Percentiles rank a stretch among this genome's conserved stretches.
Evolutionary conservation across 2,329 filamentous ascomycete species (phyloP).

Genomic region (Westerdykella sp.): DNA sequence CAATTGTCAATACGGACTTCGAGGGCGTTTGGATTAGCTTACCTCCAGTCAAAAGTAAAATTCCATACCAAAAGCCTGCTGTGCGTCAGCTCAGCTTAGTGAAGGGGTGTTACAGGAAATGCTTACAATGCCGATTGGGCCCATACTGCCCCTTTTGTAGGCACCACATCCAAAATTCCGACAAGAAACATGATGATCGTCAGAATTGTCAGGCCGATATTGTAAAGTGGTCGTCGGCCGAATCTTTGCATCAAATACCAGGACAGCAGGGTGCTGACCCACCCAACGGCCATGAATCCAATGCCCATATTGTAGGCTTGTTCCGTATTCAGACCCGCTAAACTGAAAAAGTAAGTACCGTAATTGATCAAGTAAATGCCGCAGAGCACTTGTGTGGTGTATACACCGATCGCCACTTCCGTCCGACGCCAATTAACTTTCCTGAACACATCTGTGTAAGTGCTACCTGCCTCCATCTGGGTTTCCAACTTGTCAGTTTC

Average conservation of each 20-base stretch:
- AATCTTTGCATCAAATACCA: slow-evolving; percentile 75
- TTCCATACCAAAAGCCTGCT: slow-evolving; percentile 35
- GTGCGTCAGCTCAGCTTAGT: neutral
- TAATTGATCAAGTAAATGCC: slow-evolving; percentile 41
- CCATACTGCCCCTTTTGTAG: slow-evolving; percentile 33
- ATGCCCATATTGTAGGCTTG: slow-evolving; percentile 39
- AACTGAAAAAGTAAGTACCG: slow-evolving; percentile 40
- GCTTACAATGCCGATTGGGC: slow-evolving; percentile 35
- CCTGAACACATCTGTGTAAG: slow-evolving; percentile 74
- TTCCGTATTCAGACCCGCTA: slow-evolving; percentile 35
- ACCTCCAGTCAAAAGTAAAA: slow-evolving; percentile 62
- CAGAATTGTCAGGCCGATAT: slow-evolving; percentile 50
- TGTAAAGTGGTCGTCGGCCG: slow-evolving; percentile 65
- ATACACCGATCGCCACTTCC: slow-evolving; percentile 54
- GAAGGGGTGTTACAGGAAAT: neutral
- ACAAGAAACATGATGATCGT: slow-evolving; percentile 67
- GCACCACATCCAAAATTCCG: slow-evolving; percentile 65
- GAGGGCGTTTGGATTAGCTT: neutral
- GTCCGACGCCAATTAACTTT: slow-evolving; percentile 69
- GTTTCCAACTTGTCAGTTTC: slow-evolving; percentile 71
- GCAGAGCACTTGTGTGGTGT: slow-evolving; percentile 39
- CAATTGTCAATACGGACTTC: neutral
- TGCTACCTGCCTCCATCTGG: slow-evolving; percentile 52
- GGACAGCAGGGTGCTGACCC: slow-evolving; percentile 68
- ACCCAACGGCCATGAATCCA: slow-evolving; percentile 57